Conservation (phyloP, 1,139 yeast species). For the Ogataea hybrid region DNA sequence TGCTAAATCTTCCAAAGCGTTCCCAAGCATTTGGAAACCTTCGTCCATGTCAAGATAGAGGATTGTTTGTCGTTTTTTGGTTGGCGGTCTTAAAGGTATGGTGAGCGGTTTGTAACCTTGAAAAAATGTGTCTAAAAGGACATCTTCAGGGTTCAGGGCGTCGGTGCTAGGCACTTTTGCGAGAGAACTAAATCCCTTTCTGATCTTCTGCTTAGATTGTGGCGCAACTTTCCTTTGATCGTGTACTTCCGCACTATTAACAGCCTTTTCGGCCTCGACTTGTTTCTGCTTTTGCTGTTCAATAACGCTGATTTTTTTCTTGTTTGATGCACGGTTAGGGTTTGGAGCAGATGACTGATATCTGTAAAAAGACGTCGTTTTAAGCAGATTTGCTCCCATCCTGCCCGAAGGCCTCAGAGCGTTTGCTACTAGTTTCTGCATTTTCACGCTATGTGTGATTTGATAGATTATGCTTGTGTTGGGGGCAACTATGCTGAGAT, state of each 20-base stretch:
- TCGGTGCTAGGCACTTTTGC: conserved; percentile 32
- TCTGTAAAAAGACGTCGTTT: conserved; percentile 8
- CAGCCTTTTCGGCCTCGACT: conserved; percentile 7
- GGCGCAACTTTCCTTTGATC: neutral
- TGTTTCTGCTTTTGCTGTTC: conserved; percentile 17
- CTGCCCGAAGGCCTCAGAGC: neutral
- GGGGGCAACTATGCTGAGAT: neutral
- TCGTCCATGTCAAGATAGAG: too few relatives aligned
- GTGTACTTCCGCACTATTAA: neutral
- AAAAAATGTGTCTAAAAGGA: conserved; percentile 31
- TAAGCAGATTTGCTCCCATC: neutral
- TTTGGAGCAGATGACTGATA: conserved; percentile 22
- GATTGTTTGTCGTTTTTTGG: too few relatives aligned
- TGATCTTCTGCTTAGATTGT: conserved; percentile 13
- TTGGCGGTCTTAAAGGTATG: too few relatives aligned
- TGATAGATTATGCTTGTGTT: too few relatives aligned
- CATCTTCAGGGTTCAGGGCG: conserved; percentile 31
- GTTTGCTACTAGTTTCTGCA: neutral
- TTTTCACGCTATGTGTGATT: neutral
- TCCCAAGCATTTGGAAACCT: too few relatives aligned
- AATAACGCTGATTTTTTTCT: conserved; percentile 15
- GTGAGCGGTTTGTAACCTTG: conserved; percentile 36
- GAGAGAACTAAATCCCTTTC: conserved; percentile 32
- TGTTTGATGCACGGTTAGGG: conserved; percentile 13
- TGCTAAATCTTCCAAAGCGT: conserved; percentile 10